phyloP scores from a whole-genome alignment of 345 rosid species.

The Anacardium occidentale region DNA sequence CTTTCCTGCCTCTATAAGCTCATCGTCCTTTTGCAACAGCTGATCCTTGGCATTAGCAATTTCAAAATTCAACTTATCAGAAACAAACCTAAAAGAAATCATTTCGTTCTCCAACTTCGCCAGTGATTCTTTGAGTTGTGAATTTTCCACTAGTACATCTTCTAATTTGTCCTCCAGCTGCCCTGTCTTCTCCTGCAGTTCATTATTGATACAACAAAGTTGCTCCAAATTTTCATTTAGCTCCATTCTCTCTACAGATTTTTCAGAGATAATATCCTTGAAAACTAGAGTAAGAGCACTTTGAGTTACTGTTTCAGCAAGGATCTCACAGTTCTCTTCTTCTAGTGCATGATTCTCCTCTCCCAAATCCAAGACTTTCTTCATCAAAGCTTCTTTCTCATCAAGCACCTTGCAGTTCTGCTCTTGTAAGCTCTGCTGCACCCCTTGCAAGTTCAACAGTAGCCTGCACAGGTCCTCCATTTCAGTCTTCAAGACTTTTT shows the following conservation, averaged over 20 bases:
- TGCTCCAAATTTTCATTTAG: slow-evolving; percentile 39
- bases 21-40: slow-evolving; percentile 45
- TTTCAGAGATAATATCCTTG: slow-evolving; percentile 47
- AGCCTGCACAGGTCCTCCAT: slow-evolving; percentile 45
- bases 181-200: slow-evolving; percentile 52
- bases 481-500: slow-evolving; percentile 56
- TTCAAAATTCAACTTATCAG: slow-evolving; percentile 44
- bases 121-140: slow-evolving; percentile 37
- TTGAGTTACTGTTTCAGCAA: slow-evolving; percentile 54
- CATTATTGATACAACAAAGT: slow-evolving; percentile 46
- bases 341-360: slow-evolving; percentile 53
- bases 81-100: slow-evolving; percentile 39
- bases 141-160: slow-evolving; percentile 36
- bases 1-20: slow-evolving; percentile 42
- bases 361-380: slow-evolving; percentile 39
- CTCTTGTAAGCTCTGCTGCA: slow-evolving; percentile 42
- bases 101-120: slow-evolving; percentile 39
- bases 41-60: slow-evolving; percentile 42
- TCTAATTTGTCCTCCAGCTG: slow-evolving; percentile 41
- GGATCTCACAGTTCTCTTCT: slow-evolving; percentile 51
- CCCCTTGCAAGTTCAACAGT: slow-evolving; percentile 44
- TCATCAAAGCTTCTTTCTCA: slow-evolving; percentile 49
- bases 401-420: slow-evolving; percentile 48
- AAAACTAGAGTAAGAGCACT: slow-evolving; percentile 52
- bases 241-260: slow-evolving; percentile 42